Evolutionary conservation across 495 filamentous ascomycete genomes (phyloP), one percentile per base, ranked within the genome.

Genomic region (Lasiosphaeriaceae sp.): DNA sequence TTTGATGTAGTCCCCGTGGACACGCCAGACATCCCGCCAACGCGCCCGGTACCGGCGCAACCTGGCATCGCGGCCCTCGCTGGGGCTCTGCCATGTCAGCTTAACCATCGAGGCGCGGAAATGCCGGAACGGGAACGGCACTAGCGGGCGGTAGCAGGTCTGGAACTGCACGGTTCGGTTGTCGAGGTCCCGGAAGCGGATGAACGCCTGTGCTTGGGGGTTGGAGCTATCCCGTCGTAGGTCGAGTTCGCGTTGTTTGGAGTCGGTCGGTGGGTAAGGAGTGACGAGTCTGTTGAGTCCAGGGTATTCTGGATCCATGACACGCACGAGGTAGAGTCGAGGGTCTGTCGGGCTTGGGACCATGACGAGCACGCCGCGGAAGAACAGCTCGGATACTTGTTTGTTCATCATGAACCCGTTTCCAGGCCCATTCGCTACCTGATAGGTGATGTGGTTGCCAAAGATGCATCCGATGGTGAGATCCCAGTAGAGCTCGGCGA

Each of bases 271-370:
- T n/a, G n/a, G n/a, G n/a, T n/a, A n/a, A n/a, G n/a, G n/a, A n/a
- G n/a, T n/a, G n/a, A n/a, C n/a, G n/a, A n/a, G n/a, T n/a, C 26
- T 31, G 26, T n/a, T 19, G 4, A 54, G 12, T 2, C 11, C 3
- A 2, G 37, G 51, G 39, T 54, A 31, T 16, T 54, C 14, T 9
- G 35, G 37, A 35, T 54, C 51, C 51, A 45, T 54, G 51, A 54
- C 16, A n/a, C n/a, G n/a, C 6, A 1, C 7, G 21, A 7, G 3
- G 11, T n/a, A 8, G 51, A 12, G 20, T 11, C n/a, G 17, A 1
- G 9, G 3, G 20, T 44, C n/a, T n/a, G n/a, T n/a, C n/a, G n/a
- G n/a, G 3, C 21, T 21, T 3, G 23, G 35, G 9, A 45, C 39
- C 14, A 54, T 43, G 35, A 45, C 37, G 2, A 45, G 39, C 12